Conservation (phyloP, 164 flowering plant species). For the Saururus chinensis region DNA sequence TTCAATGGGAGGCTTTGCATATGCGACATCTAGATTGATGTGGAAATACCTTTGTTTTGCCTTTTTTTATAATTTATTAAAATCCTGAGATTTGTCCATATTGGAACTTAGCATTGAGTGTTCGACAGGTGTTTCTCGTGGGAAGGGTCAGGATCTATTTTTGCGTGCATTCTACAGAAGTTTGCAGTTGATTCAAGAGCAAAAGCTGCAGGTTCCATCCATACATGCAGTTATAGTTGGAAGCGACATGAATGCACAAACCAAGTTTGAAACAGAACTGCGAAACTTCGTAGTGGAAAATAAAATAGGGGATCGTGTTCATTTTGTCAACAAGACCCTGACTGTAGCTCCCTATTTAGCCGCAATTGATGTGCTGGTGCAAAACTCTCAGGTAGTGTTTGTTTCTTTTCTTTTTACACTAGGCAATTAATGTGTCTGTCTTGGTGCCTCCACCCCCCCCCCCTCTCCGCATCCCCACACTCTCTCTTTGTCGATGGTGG, state of each 20-base stretch:
- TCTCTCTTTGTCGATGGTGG: no score
- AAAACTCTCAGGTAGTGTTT: constrained; percentile 76
- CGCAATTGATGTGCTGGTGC: constrained; percentile 90
- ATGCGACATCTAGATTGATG: no score
- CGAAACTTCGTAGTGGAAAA: constrained; percentile 60
- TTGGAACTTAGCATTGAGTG: not conserved
- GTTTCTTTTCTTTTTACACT: no score
- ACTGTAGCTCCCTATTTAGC: constrained; percentile 92
- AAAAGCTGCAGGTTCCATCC: constrained; percentile 65
- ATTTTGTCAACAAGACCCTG: constrained; percentile 87
- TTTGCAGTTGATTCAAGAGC: constrained; percentile 51
- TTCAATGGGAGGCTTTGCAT: no score
- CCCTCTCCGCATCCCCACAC: not conserved
- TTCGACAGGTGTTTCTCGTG: constrained; percentile 90
- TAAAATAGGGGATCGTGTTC: constrained; percentile 62
- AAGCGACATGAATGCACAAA: constrained; percentile 83
- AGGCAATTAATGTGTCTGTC: no score
- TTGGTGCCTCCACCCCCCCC: no score
- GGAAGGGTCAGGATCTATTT: constrained; percentile 95
- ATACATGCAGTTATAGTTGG: constrained; percentile 89
- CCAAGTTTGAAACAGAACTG: constrained; percentile 77
- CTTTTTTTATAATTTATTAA: constrained; percentile 1
- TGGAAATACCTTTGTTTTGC: no score
- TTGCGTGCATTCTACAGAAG: constrained; percentile 71
- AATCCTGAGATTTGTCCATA: not conserved